These are phyloP conservation scores for Roridomyces roridus DNA, from an alignment of 768 basidiomycete genomes.

Conservation along the genomic window DNA sequence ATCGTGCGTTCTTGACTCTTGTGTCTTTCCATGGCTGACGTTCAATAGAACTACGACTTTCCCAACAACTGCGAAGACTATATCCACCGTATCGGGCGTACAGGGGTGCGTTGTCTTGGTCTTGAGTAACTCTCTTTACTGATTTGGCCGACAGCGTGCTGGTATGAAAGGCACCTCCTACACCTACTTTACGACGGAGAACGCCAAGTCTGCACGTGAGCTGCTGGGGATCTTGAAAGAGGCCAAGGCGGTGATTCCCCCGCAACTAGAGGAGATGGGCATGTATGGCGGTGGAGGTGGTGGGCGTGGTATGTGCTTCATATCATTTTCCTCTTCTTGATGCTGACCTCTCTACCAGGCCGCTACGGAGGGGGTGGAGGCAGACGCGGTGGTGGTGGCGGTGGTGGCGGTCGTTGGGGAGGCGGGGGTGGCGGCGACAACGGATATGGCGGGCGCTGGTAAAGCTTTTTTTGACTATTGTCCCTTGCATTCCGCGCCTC, in stretches of 20 bases:
- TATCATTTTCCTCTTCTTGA: background rate
- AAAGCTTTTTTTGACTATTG: background rate
- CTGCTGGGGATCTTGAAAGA: conserved; percentile 85
- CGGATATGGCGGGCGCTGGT: conserved; percentile 40
- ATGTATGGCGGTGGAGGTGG: conserved; percentile 86
- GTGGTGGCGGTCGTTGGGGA: conserved; percentile 50
- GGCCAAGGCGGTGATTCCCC: conserved; percentile 84
- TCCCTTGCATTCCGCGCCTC: too few relatives aligned
- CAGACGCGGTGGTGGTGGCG: conserved; percentile 47
- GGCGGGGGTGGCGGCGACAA: conserved; percentile 52
- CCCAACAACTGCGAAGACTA: conserved; percentile 99
- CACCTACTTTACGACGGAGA: conserved; percentile 97
- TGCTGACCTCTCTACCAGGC: conserved; percentile 43
- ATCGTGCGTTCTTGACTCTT: conserved; percentile 64
- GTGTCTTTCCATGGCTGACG: background rate
- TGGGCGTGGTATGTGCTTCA: conserved; percentile 60
- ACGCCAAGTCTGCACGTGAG: conserved; percentile 93
- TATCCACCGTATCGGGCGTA: conserved; percentile 98
- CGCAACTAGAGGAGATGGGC: conserved; percentile 93
- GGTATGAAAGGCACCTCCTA: conserved; percentile 91
- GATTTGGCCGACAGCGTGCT: conserved; percentile 64
- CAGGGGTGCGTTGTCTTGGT: conserved; percentile 64
- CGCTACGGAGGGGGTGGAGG: conserved; percentile 64
- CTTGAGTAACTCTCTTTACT: conserved; percentile 23
- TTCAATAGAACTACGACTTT: conserved; percentile 89